Base-by-base conservation (phyloP, 2,329 filamentous ascomycete species). In the Alternaria hordeiaustralica region DNA sequence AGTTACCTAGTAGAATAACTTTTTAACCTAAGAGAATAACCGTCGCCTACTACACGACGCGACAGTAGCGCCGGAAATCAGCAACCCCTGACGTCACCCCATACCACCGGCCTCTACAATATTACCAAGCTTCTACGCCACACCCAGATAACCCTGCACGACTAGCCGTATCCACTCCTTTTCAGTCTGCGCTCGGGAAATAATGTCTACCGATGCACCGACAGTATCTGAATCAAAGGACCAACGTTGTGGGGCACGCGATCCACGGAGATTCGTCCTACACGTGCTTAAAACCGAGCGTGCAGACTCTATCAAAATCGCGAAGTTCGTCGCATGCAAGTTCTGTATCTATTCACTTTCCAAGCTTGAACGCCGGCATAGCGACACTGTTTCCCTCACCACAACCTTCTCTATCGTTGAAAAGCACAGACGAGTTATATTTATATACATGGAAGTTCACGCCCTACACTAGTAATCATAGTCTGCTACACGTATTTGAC, bases 211-310 rank as follows among this genome's bases (percentile, higher is more conserved):
- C 47, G 58, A 58, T 43, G 47, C 44, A 33, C 49, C 54, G 58
- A 61, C 12, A 54, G 50, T 20, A 13, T 23, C 25, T 28, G 13
- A 41, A 28, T 20, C 28, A 53, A 21, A 28, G 18, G 46, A 30
- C 28, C 10, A 26, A 55, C 50, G 50, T 43, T 54, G 53, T 56
- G 46, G 36, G 30, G 54, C 33, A 54, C 36, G 51, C 46, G 41
- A 25, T 41, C 41, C 43, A 43, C 33, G 36, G 23, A 43, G 21
- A 44, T 50, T 15, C 30, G 18, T 26, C 20, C 47, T 20, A 59
- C 21, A 36, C 20, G 11, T 63, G 58, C 50, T 62, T 60, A 57
- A 66, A 50, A 36, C 56, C 63, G 54, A 49, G 21, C n/a, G 12
- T 13, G 26, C 41, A 55, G 5, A 18, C 6, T 61, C 51, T 11